Percentiles rank a stretch among this genome's conserved stretches.
Evolutionary conservation across 345 rosid species (phyloP).

Genomic region (Ailanthus altissimus): DNA sequence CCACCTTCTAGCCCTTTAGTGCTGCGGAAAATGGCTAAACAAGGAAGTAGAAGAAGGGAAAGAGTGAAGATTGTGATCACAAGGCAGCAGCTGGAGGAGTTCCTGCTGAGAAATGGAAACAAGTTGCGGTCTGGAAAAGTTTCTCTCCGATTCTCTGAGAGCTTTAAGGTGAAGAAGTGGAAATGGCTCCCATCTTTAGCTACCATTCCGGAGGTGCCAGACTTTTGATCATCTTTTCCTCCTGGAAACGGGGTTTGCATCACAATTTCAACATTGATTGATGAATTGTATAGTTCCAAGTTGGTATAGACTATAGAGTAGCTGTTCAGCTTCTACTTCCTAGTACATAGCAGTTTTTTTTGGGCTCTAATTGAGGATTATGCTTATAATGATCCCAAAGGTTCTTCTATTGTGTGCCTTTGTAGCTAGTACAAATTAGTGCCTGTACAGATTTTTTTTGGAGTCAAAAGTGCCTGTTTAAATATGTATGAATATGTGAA

Average conservation of each 20-base stretch:
- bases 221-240: slow-evolving; percentile 27
- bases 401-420: not conserved
- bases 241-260: not conserved
- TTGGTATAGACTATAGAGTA: slow-evolving; percentile 9
- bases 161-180: slow-evolving; percentile 15
- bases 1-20: too few species aligned
- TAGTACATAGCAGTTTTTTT: not conserved
- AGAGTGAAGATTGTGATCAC: slow-evolving; percentile 47
- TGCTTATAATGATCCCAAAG: not conserved
- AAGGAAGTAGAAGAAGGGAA: slow-evolving; percentile 25
- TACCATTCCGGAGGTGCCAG: slow-evolving; percentile 43
- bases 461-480: too few species aligned
- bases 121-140: slow-evolving; percentile 24
- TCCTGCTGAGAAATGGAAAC: slow-evolving; percentile 29
- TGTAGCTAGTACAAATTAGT: not conserved
- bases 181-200: slow-evolving; percentile 65
- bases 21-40: not conserved
- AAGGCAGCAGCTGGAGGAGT: slow-evolving; percentile 47
- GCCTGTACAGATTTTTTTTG: not conserved
- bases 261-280: not conserved
- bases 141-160: slow-evolving; percentile 24
- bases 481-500: not conserved
- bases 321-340: not conserved
- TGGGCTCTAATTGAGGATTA: not conserved
- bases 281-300: not conserved